Evolutionary conservation across 768 basidiomycete species (phyloP), one percentile per base, ranked within the genome.

Genomic region (Lactarius sanguifluus): DNA sequence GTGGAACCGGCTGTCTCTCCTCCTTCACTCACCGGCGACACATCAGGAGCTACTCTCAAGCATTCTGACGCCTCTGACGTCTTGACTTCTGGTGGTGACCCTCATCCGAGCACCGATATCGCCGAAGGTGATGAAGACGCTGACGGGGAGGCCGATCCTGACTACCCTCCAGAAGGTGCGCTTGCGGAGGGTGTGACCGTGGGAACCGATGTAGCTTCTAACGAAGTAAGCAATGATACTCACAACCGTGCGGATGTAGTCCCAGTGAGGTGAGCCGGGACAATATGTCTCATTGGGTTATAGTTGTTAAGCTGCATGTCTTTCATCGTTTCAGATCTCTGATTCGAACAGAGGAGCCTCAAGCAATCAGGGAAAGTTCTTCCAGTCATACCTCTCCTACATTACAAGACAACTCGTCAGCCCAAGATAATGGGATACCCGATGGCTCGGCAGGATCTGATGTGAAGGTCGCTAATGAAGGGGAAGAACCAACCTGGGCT

Each of bases 131-230:
- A 69, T 18, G 59, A 59, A 28, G 66, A 71, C 34, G 70, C 70
- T 15, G 70, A 69, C 30, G 70, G 70, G 40, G 70, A 71, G 52
- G 70, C 47, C 10, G 70, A 69, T 50, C 70, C 70, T 15, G 68
- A 71, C 34, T 71, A 69, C 30, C 28, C 61, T n/a, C 34, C 34
- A n/a, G 30, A 15, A 7, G 16, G n/a, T 12, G 61, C 41, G 10
- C 16, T 1, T 16, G 34, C 56, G 8, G 58, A 57, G 20, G 23
- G 36, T 25, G 57, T 59, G 55, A 59, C 30, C 2, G 47, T 41
- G 30, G 47, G 45, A 34, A 43, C 34, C 40, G 57, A 56, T 38
- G 47, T 61, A n/a, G 10, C 52, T 13, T 59, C 50, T 30, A 60
- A 40, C 9, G 34, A 60, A 36, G 36, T 50, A 30, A 32, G 56